Percentiles rank a stretch among this genome's conserved stretches.
Conservation (phyloP, 176 grass and related monocot species). For the Triticum turgidum region DNA sequence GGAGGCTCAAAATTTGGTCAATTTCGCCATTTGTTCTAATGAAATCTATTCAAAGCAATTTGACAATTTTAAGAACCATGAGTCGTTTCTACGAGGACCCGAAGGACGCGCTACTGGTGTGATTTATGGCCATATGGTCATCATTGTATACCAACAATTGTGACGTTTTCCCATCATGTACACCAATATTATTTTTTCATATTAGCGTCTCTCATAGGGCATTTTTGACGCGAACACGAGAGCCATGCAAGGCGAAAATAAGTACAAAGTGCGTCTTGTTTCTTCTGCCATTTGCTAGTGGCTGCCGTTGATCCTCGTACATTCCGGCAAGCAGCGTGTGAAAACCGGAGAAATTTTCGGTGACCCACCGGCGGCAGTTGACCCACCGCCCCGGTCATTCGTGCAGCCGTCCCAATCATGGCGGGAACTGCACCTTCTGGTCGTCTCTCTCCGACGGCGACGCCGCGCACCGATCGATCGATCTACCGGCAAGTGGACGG, state of each 20-base stretch:
- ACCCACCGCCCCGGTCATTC: background rate
- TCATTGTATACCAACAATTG: too few species aligned
- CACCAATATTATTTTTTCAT: too few species aligned
- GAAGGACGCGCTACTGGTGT: too few species aligned
- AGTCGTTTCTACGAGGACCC: too few species aligned
- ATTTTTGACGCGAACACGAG: background rate
- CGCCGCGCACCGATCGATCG: conserved; percentile 1
- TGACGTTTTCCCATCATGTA: too few species aligned
- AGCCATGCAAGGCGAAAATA: conserved; percentile 1
- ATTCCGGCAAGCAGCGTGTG: conserved; percentile 10
- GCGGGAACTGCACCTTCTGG: conserved; percentile 14
- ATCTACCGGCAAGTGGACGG: background rate
- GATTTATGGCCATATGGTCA: too few species aligned
- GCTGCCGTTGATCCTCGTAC: conserved; percentile 29
- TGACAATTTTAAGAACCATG: too few species aligned
- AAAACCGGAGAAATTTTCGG: conserved; percentile 10
- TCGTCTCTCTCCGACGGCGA: conserved; percentile 12
- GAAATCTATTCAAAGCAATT: too few species aligned
- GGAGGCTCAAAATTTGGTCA: too few species aligned
- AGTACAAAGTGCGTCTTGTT: conserved; percentile 21
- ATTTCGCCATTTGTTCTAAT: too few species aligned
- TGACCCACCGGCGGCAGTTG: conserved; percentile 22
- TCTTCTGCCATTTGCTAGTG: background rate
- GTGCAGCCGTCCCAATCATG: conserved; percentile 29
- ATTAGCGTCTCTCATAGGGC: too few species aligned